Percentiles rank a stretch among this genome's conserved stretches.
Evolutionary conservation across 345 rosid species (phyloP).

Genomic region (Eucalyptus urophylla): DNA sequence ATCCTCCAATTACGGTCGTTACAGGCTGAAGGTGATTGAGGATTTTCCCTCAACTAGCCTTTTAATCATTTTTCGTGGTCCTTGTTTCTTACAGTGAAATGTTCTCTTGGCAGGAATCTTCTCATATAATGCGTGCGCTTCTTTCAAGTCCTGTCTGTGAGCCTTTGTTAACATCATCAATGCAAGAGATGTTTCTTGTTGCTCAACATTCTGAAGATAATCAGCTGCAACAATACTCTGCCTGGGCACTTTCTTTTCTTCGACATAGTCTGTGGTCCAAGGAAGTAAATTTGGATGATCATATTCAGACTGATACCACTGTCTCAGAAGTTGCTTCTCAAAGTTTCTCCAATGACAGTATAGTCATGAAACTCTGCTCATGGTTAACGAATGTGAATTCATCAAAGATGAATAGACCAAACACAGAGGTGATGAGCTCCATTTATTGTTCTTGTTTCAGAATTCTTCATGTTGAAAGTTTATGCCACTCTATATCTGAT

Average conservation of each 20-base stretch:
- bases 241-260: conserved; percentile 83
- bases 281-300: conserved; percentile 18
- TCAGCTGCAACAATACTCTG: conserved; percentile 62
- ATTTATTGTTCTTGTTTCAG: not conserved
- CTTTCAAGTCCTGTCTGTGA: conserved; percentile 47
- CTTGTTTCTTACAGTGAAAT: not conserved
- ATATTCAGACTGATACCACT: conserved; percentile 9
- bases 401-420: not conserved
- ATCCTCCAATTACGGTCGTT: conserved; percentile 12
- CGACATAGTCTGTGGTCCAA: conserved; percentile 48
- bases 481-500: not conserved
- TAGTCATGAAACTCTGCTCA: conserved; percentile 54
- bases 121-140: conserved; percentile 39
- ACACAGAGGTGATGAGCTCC: not conserved
- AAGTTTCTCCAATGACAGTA: conserved; percentile 48
- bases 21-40: conserved; percentile 37
- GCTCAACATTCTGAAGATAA: conserved; percentile 68
- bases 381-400: conserved; percentile 35
- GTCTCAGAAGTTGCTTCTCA: conserved; percentile 29
- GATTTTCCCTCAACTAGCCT: not conserved
- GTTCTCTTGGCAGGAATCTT: conserved; percentile 41
- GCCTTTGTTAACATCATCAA: conserved; percentile 37
- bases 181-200: conserved; percentile 77
- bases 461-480: not conserved
- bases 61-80: not conserved